Base-by-base conservation (phyloP, 2,329 filamentous ascomycete genomes). In the Neoscytalidium dimidiatum region DNA sequence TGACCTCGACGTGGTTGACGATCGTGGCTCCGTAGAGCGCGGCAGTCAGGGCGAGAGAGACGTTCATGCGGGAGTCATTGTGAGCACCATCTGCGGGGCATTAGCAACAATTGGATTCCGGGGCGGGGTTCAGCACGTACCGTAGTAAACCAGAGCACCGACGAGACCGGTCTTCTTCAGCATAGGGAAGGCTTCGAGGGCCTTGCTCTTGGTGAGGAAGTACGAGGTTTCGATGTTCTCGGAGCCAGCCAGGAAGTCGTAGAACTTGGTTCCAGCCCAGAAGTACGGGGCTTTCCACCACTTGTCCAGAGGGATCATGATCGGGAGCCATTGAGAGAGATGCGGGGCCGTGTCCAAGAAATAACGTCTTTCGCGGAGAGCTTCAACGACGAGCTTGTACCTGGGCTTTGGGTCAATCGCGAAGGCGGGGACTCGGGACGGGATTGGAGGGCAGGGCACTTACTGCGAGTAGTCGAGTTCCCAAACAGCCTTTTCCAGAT, bases 41-140 rank as follows among this genome's bases (percentile, higher is more conserved):
- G 64, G 92, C 92, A 19, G 92, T 96, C 87, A 94, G 92, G 21
- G 91, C 92, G 65, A 96, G 83, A 8, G 91, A 94, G 29, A 95
- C 90, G 74, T 96, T 96, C 92, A 96, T 96, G 57, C 92, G 87
- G 21, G 92, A 95, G 77, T 96, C 92, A 74, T 96, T 96, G 80
- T 96, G 92, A 31, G 91, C 92, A 71, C 92, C 92, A 80, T 96
- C 92, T 85, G 65, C 26, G 31, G 35, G 4, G 28, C 26, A 64
- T 79, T 68, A 79, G 73, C 62, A 35, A 33, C 11, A 29, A n/a
- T 13, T 21, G 53, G 9, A 2, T 33, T 23, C 29, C n/a, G 28
- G 7, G 56, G 13, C 9, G 6, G 14, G 4, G 8, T 21, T 17
- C 14, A 21, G 26, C 8, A 66, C 72, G 62, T 78, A 86, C 85